A percentile compares a stretch with the other conserved stretches of the same genome.
Conservation (phyloP, 345 rosid species). For the Populus simonii region DNA sequence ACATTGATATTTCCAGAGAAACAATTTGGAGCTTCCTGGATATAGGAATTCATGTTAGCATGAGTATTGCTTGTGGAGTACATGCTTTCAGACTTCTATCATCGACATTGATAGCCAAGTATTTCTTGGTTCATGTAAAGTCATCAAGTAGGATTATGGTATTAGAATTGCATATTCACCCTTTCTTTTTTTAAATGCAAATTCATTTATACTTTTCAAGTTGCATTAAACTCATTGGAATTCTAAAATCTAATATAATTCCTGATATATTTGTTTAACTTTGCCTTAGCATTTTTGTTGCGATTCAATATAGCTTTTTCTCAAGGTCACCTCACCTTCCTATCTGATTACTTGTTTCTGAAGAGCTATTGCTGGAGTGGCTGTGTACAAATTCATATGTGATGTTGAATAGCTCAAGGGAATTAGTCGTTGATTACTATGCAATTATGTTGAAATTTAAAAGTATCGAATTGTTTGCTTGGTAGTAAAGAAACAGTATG, state of each 20-base stretch:
- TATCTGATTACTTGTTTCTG: background rate
- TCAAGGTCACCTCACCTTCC: background rate
- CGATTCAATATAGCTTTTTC: background rate
- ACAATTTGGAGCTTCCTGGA: background rate
- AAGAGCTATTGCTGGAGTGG: background rate
- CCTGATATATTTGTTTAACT: background rate
- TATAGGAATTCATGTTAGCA: background rate
- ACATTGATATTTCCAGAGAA: background rate
- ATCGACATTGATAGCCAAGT: background rate
- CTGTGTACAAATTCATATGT: background rate
- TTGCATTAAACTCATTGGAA: background rate
- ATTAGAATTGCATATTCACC: background rate
- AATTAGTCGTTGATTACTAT: background rate
- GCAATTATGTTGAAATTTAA: background rate
- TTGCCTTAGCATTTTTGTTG: background rate
- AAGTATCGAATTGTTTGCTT: background rate
- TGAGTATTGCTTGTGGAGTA: background rate
- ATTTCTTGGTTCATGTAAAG: background rate
- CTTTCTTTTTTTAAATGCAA: background rate
- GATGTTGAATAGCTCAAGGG: background rate
- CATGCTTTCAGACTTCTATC: background rate
- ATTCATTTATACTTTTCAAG: background rate
- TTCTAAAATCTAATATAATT: background rate
- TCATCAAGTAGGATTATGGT: background rate
- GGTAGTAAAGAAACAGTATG: background rate